Evolutionary conservation across 768 basidiomycete genomes (phyloP).

Genomic region (Rhizopogon vesiculosus): DNA sequence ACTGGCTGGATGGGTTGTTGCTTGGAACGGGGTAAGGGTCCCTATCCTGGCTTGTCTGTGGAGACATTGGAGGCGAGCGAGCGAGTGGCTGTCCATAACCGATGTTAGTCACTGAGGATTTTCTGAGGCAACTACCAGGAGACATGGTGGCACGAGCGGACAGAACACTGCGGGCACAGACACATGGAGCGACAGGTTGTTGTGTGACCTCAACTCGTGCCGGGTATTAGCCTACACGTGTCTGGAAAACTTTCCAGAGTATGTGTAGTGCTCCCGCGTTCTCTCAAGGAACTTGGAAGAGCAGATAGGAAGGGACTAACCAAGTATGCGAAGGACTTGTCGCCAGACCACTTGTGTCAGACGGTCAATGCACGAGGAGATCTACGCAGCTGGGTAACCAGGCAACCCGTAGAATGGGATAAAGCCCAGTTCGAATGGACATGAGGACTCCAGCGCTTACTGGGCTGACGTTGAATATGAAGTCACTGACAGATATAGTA

Average conservation of each 20-base stretch:
- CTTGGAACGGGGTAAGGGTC: conserved; percentile 69
- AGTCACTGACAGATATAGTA: not conserved
- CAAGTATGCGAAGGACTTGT: not conserved
- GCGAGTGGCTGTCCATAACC: conserved; percentile 12
- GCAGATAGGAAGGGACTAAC: not conserved
- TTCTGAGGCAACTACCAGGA: conserved; percentile 34
- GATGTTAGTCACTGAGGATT: conserved; percentile 33
- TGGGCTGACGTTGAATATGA: not conserved
- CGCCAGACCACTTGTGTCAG: not conserved
- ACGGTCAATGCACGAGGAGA: not conserved
- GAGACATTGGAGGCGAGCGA: conserved; percentile 51
- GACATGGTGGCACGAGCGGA: conserved; percentile 37
- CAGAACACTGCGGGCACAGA: conserved; percentile 5
- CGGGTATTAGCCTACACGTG: conserved; percentile 24
- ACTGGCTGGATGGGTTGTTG: conserved; percentile 84
- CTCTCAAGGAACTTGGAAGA: not conserved
- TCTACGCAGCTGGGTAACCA: not conserved
- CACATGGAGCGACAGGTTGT: conserved; percentile 12
- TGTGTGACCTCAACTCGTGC: conserved; percentile 8
- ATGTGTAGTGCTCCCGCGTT: not conserved
- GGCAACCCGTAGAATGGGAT: not conserved
- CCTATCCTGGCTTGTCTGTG: conserved; percentile 36
- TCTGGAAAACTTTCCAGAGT: not conserved
- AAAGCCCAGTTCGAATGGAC: not conserved
- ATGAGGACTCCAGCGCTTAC: not conserved